phyloP scores from a whole-genome alignment of 768 basidiomycete species.

The Cyclocybe aegerita region DNA sequence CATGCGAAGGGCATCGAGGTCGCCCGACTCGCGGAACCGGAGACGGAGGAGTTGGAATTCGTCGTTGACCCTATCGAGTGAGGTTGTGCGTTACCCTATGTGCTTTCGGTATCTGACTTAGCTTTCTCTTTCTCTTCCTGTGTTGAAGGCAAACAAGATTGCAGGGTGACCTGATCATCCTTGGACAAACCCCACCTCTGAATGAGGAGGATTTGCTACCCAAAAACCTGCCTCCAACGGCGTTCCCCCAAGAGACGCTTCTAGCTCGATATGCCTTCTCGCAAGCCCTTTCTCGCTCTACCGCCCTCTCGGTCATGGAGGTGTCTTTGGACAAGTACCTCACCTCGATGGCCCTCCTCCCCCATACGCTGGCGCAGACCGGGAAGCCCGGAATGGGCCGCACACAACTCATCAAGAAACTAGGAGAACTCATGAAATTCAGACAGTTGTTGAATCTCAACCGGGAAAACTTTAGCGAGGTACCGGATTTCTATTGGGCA shows the following conservation, averaged over 20 bases:
- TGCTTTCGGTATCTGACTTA: conserved; percentile 9
- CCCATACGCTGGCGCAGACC: conserved; percentile 70
- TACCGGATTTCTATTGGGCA: conserved; percentile 92
- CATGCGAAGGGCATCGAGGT: conserved; percentile 59
- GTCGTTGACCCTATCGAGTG: conserved; percentile 90
- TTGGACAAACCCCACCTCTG: conserved; percentile 69
- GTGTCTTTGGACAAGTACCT: conserved; percentile 81
- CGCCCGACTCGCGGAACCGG: conserved; percentile 61
- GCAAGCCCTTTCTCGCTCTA: conserved; percentile 87
- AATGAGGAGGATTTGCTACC: conserved; percentile 48
- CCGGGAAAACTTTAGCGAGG: conserved; percentile 84
- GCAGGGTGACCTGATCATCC: conserved; percentile 89
- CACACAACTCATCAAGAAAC: conserved; percentile 84
- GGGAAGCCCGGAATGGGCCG: conserved; percentile 84
- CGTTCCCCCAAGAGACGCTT: conserved; percentile 67
- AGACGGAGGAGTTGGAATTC: conserved; percentile 92
- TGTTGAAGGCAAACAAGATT: conserved; percentile 71
- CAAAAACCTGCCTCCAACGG: conserved; percentile 46
- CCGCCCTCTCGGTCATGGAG: conserved; percentile 85
- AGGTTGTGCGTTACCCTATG: conserved; percentile 30
- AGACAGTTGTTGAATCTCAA: conserved; percentile 91
- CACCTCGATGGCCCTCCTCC: conserved; percentile 77
- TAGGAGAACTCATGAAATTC: conserved; percentile 90
- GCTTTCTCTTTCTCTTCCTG: conserved; percentile 4
- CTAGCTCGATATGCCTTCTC: conserved; percentile 90